phyloP scores from a whole-genome alignment of 495 filamentous ascomycete genomes.

The Tuber indicum region DNA sequence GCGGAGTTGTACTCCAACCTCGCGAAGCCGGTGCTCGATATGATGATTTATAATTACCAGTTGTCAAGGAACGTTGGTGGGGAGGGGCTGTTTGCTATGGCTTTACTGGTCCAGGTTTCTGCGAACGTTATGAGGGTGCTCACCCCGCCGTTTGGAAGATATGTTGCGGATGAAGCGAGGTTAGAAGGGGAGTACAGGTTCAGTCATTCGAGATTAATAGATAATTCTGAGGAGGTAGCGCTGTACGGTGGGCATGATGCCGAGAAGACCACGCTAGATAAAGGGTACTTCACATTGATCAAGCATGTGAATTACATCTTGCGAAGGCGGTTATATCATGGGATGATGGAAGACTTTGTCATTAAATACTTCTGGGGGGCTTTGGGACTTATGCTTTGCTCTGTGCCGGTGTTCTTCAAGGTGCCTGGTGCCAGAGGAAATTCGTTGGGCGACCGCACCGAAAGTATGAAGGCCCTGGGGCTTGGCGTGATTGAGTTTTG shows the following conservation, averaged over 20 bases:
- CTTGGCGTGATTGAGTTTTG: neutral
- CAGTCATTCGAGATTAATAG: slow-evolving; percentile 87
- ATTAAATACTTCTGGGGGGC: slow-evolving; percentile 99
- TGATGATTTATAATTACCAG: slow-evolving; percentile 92
- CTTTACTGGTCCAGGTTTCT: slow-evolving; percentile 82
- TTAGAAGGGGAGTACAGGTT: slow-evolving; percentile 95
- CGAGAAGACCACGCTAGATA: slow-evolving; percentile 94
- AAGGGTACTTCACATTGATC: slow-evolving; percentile 97
- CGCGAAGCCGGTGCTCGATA: slow-evolving; percentile 91
- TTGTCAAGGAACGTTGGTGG: slow-evolving; percentile 88
- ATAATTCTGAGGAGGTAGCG: slow-evolving; percentile 90
- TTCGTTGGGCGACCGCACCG: slow-evolving; percentile 84
- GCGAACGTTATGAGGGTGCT: slow-evolving; percentile 88
- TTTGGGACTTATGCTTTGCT: slow-evolving; percentile 85
- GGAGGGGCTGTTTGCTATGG: slow-evolving; percentile 91
- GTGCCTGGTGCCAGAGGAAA: slow-evolving; percentile 65
- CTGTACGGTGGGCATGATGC: slow-evolving; percentile 89
- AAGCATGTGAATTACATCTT: slow-evolving; percentile 98
- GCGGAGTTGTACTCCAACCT: slow-evolving; percentile 95
- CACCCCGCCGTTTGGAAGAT: slow-evolving; percentile 97
- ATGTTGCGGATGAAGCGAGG: slow-evolving; percentile 90
- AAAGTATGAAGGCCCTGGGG: slow-evolving; percentile 53
- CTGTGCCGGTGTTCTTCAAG: slow-evolving; percentile 91
- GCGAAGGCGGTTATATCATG: slow-evolving; percentile 81
- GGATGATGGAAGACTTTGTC: slow-evolving; percentile 98